Conservation (phyloP, 2,329 filamentous ascomycete species). For the Blastomyces parvus region DNA sequence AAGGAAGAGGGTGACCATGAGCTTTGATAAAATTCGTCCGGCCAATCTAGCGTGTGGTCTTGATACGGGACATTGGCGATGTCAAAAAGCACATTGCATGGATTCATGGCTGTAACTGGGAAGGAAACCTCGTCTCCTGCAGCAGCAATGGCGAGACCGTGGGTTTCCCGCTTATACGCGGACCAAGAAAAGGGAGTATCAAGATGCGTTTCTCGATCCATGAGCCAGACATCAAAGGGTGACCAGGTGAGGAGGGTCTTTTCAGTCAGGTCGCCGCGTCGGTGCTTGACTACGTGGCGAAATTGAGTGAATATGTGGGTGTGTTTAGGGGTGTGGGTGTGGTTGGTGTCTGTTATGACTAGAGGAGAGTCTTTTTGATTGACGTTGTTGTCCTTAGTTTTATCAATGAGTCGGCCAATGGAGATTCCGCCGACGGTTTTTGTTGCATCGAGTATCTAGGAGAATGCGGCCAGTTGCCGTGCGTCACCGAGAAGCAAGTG, state of each 20-base stretch:
- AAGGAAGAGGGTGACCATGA: background rate
- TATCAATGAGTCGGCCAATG: background rate
- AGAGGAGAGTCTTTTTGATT: too few relatives aligned
- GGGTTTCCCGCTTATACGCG: background rate
- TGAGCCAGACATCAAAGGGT: background rate
- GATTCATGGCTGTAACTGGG: background rate
- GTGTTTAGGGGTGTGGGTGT: background rate
- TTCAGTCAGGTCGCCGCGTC: background rate
- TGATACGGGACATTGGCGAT: background rate
- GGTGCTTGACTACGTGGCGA: background rate
- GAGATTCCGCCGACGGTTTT: background rate
- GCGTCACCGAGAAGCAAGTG: background rate
- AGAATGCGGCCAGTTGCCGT: background rate
- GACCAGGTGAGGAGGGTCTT: background rate
- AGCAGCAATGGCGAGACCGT: background rate
- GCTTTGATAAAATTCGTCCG: background rate
- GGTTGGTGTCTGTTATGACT: background rate
- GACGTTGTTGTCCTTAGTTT: background rate
- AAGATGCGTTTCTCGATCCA: background rate
- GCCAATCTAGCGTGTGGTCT: background rate
- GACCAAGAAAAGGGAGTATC: background rate
- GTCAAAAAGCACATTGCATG: background rate
- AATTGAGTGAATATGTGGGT: background rate
- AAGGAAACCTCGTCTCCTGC: background rate
- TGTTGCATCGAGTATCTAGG: background rate